Percentiles rank a stretch among this genome's conserved stretches.
Evolutionary conservation across 805 yeast genomes (phyloP).

Genomic region (Peterozyma toletana): DNA sequence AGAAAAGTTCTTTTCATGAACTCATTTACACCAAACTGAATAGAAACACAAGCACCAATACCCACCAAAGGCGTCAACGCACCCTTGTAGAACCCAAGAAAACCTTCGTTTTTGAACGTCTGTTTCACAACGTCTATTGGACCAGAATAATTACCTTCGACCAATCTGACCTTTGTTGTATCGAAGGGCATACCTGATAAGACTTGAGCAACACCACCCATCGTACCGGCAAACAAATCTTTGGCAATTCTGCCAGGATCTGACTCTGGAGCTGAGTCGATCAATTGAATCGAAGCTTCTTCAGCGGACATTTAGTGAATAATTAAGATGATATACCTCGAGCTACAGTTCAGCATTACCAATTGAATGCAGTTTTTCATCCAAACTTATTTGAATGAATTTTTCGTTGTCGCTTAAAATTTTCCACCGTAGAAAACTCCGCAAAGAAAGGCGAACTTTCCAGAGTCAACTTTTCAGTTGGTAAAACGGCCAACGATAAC

Average conservation of each 20-base stretch:
- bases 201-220: slow-evolving; percentile 95
- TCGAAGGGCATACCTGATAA: slow-evolving; percentile 95
- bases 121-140: slow-evolving; percentile 72
- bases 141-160: slow-evolving; percentile 66
- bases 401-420: too few species aligned
- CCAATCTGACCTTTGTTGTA: slow-evolving; percentile 84
- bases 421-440: too few species aligned
- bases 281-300: slow-evolving; percentile 12
- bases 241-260: slow-evolving; percentile 45
- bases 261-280: slow-evolving; percentile 16
- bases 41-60: slow-evolving; percentile 96
- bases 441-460: too few species aligned
- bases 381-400: too few species aligned
- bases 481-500: too few species aligned
- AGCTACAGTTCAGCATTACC: too few species aligned
- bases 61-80: slow-evolving; percentile 90
- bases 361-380: too few species aligned
- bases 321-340: too few species aligned
- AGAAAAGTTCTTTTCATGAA: slow-evolving; percentile 78
- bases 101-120: slow-evolving; percentile 74
- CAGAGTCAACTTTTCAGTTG: too few species aligned
- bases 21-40: slow-evolving; percentile 93
- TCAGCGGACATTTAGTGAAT: slow-evolving; percentile 12
- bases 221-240: slow-evolving; percentile 85
- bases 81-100: slow-evolving; percentile 84